phyloP scores from a whole-genome alignment of 1,284 basidiomycete genomes.

The Papiliotrema flavescens region DNA sequence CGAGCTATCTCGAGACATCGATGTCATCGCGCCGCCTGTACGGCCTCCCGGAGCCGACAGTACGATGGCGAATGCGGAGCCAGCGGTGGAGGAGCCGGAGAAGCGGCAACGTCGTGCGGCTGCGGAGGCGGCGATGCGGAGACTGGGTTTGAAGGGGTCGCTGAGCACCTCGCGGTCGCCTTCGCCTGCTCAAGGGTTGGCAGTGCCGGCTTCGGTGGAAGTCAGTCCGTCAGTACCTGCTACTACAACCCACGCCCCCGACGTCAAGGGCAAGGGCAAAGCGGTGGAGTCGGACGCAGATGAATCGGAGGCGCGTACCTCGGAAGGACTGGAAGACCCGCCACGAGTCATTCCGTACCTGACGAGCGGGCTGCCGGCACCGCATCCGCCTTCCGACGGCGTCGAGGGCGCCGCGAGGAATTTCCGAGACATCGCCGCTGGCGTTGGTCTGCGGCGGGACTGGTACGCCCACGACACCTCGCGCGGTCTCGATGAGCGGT shows the following conservation, averaged over 20 bases:
- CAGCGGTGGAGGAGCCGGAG: neutral
- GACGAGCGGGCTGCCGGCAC: neutral
- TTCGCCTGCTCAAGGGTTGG: too few relatives aligned
- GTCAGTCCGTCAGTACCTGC: neutral
- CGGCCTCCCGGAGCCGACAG: neutral
- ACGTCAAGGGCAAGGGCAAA: constrained; percentile 16
- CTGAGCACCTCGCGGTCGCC: neutral
- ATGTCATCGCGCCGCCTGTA: neutral
- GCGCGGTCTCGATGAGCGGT: constrained; percentile 64
- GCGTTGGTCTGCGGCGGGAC: constrained; percentile 5
- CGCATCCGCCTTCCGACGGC: neutral
- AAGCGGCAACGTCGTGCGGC: constrained; percentile 13
- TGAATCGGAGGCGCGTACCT: neutral
- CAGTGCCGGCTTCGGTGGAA: too few relatives aligned
- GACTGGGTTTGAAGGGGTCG: constrained; percentile 12
- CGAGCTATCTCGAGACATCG: neutral
- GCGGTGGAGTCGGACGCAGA: neutral
- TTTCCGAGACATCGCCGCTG: neutral
- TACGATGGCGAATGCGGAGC: neutral
- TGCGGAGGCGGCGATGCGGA: constrained; percentile 30
- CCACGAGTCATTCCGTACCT: constrained; percentile 10
- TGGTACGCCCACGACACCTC: constrained; percentile 45
- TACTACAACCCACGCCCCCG: neutral
- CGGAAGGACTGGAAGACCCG: neutral
- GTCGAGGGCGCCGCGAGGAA: neutral